phyloP scores from a whole-genome alignment of 495 filamentous ascomycete species.

The Lophiotrema nucula region DNA sequence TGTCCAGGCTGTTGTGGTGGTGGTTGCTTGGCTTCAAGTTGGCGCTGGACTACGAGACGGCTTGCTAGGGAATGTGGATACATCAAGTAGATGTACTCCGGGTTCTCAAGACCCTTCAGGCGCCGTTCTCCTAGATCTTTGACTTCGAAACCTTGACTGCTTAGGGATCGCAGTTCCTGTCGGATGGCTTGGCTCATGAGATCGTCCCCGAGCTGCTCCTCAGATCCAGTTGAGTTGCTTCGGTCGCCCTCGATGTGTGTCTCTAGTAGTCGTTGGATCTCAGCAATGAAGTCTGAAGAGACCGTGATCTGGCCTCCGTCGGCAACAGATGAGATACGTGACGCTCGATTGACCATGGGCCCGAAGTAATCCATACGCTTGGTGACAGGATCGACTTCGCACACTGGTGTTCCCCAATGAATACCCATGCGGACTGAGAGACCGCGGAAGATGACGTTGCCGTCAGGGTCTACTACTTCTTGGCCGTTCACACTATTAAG shows the following conservation, averaged over 20 bases:
- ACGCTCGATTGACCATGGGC: conserved; percentile 96
- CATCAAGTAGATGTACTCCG: conserved; percentile 89
- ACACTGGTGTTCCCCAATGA: conserved; percentile 92
- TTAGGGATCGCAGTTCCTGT: conserved; percentile 81
- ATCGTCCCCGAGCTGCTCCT: conserved; percentile 71
- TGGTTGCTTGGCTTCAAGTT: conserved; percentile 41
- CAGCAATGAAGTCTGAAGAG: conserved; percentile 91
- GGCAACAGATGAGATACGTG: conserved; percentile 88
- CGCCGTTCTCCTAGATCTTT: conserved; percentile 93
- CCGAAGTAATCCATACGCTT: conserved; percentile 99
- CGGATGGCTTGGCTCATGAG: conserved; percentile 69
- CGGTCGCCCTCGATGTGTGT: conserved; percentile 77
- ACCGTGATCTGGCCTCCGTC: conserved; percentile 97
- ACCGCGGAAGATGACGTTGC: conserved; percentile 86
- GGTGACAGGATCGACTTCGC: conserved; percentile 91
- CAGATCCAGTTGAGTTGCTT: conserved; percentile 61
- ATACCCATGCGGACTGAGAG: conserved; percentile 96
- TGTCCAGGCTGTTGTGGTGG: conserved; percentile 12
- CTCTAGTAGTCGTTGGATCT: conserved; percentile 88
- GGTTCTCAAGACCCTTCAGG: conserved; percentile 95
- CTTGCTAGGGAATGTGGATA: conserved; percentile 88
- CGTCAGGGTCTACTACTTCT: conserved; percentile 76
- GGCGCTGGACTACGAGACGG: conserved; percentile 64
- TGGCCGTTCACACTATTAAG: conserved; percentile 81
- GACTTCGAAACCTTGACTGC: conserved; percentile 91